A percentile compares a stretch with the other conserved stretches of the same genome.
Evolutionary conservation across 2,329 filamentous ascomycete genomes (phyloP).

Genomic region (Trichoderma lentiforme): DNA sequence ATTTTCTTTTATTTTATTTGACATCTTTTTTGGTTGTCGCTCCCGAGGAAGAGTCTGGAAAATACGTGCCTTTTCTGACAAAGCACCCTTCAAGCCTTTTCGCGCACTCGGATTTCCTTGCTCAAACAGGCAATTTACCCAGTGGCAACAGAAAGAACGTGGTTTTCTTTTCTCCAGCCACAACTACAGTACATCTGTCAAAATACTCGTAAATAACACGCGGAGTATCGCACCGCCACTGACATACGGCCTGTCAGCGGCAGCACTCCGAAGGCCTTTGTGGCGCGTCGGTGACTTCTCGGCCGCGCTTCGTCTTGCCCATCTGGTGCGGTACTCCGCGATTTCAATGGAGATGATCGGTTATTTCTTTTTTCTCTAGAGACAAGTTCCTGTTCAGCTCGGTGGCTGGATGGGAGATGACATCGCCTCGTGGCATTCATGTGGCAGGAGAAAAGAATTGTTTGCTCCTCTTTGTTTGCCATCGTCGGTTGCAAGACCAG

Average conservation of each 20-base stretch:
- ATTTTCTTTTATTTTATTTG: not conserved
- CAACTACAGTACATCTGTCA: not conserved
- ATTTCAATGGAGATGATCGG: not conserved
- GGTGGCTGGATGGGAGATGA: not conserved
- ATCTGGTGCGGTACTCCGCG: not conserved
- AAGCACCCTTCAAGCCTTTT: not conserved
- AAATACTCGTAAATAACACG: not conserved
- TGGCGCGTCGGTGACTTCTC: not conserved
- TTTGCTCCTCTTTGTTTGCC: not conserved
- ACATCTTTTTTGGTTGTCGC: not conserved
- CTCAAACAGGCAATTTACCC: not conserved
- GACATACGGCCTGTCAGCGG: not conserved
- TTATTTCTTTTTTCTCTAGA: not conserved
- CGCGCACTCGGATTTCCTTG: not conserved
- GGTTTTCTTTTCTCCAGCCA: not conserved
- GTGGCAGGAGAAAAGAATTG: not conserved
- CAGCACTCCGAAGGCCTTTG: not conserved
- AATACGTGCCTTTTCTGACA: not conserved
- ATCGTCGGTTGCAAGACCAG: not conserved
- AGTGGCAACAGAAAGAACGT: not conserved
- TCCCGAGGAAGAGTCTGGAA: not conserved
- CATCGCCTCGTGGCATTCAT: not conserved
- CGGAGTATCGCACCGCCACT: constrained; percentile 4
- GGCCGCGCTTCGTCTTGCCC: not conserved
- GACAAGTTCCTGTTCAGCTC: too few relatives aligned